phyloP scores from a whole-genome alignment of 129 eudicot genomes.

The Lactuca saligna region DNA sequence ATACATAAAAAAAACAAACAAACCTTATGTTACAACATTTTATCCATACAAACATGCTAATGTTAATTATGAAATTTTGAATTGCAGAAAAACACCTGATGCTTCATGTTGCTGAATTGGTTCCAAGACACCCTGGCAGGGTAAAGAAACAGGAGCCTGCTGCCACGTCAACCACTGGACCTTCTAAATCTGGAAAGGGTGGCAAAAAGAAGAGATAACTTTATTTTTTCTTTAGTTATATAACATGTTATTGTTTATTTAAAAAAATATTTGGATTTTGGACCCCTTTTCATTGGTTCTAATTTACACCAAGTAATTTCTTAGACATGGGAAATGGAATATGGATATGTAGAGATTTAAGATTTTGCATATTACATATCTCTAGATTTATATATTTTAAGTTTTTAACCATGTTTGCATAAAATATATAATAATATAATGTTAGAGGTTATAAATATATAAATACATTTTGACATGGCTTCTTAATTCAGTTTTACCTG shows the following conservation, averaged over 20 bases:
- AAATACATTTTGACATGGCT: too few relatives aligned
- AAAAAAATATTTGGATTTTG: not conserved
- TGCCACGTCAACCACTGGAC: constrained; percentile 51
- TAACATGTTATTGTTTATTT: not conserved
- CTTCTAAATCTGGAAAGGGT: constrained; percentile 80
- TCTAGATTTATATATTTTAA: not conserved
- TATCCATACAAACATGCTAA: not conserved
- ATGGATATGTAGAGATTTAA: not conserved
- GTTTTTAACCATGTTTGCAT: not conserved
- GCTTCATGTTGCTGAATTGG: constrained; percentile 78
- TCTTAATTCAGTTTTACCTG: too few relatives aligned
- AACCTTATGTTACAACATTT: too few relatives aligned
- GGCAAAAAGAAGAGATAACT: constrained; percentile 80
- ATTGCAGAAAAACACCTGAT: constrained; percentile 81
- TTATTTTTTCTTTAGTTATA: not conserved
- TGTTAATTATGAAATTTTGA: not conserved
- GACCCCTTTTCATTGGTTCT: constrained; percentile 7
- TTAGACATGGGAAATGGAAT: not conserved
- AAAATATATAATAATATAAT: too few relatives aligned
- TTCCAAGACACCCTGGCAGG: constrained; percentile 82
- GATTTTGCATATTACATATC: not conserved
- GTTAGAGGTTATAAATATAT: too few relatives aligned
- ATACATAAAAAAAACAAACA: too few relatives aligned
- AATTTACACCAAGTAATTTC: constrained; percentile 1
- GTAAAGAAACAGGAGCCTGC: constrained; percentile 79